A percentile compares a stretch with the other conserved stretches of the same genome.
Conservation (phyloP, 805 yeast species). For the Starmerella asiatica region DNA sequence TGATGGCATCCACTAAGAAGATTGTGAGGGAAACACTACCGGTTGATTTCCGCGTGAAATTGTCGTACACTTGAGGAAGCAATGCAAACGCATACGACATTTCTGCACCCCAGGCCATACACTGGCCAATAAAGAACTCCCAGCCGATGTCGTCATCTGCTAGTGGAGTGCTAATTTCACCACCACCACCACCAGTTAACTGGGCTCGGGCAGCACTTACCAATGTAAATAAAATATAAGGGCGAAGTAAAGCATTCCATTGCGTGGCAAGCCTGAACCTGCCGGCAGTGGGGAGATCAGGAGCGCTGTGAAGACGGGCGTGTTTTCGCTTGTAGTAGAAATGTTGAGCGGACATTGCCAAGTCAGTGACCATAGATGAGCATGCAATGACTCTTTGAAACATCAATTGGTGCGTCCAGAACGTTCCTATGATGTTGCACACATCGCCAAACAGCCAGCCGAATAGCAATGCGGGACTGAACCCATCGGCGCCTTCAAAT, state of each 20-base stretch:
- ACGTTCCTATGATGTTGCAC: conserved; percentile 24
- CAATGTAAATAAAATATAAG: conserved; percentile 13
- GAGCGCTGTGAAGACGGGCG: neutral
- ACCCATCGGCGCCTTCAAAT: conserved; percentile 24
- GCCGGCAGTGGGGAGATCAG: conserved; percentile 2
- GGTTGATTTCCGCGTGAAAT: conserved; percentile 30
- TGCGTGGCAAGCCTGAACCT: conserved; percentile 7
- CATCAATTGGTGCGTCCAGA: conserved; percentile 23
- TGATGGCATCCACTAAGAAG: conserved; percentile 23
- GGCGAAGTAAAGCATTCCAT: conserved; percentile 14
- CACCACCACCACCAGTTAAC: neutral
- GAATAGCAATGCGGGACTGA: conserved; percentile 21
- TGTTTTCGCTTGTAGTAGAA: conserved; percentile 20
- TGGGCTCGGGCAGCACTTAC: conserved; percentile 15
- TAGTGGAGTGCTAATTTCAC: neutral
- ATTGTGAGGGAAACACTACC: conserved; percentile 27
- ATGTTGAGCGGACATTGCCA: conserved; percentile 20
- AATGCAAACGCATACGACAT: conserved; percentile 22
- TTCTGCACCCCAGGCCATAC: conserved; percentile 21
- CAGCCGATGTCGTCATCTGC: conserved; percentile 11
- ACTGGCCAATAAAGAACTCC: conserved; percentile 18
- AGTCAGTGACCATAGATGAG: conserved; percentile 20
- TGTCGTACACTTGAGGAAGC: conserved; percentile 32
- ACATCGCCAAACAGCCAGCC: conserved; percentile 26
- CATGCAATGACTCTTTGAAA: conserved; percentile 24